phyloP scores from a whole-genome alignment of 768 basidiomycete genomes.

The Hortiboletus flavorubellus region DNA sequence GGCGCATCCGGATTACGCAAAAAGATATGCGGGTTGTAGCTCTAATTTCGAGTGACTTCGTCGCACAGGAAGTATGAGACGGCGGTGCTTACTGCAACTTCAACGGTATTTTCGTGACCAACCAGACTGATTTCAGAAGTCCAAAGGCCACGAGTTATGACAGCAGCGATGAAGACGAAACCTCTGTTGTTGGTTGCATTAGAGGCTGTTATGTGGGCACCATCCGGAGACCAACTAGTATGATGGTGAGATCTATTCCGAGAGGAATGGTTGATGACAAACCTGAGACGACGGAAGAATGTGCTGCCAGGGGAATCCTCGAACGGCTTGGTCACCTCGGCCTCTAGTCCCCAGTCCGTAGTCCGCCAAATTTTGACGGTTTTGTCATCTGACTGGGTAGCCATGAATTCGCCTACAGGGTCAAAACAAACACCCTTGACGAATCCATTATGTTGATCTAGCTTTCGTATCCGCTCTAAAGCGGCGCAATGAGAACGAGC shows the following conservation, averaged over 20 bases:
- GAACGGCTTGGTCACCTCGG: conserved; percentile 86
- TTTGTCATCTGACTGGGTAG: conserved; percentile 96
- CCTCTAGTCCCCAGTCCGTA: conserved; percentile 83
- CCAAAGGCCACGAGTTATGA: conserved; percentile 88
- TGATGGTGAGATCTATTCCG: neutral
- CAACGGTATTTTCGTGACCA: conserved; percentile 95
- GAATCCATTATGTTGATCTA: conserved; percentile 91
- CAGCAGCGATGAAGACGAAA: conserved; percentile 95
- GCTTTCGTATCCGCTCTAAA: conserved; percentile 75
- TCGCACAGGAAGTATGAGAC: neutral
- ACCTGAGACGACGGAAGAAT: conserved; percentile 91
- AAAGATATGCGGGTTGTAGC: conserved; percentile 95
- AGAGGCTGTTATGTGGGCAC: conserved; percentile 96
- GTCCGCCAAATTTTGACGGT: conserved; percentile 97
- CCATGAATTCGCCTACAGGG: conserved; percentile 95
- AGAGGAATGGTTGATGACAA: conserved; percentile 1
- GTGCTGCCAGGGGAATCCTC: conserved; percentile 92
- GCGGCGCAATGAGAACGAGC: neutral
- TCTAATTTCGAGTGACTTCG: conserved; percentile 7
- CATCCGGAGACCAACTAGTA: conserved; percentile 94
- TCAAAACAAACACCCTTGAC: conserved; percentile 99
- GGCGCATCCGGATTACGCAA: conserved; percentile 66
- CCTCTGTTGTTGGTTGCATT: conserved; percentile 96
- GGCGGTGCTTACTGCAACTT: conserved; percentile 72
- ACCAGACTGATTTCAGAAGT: conserved; percentile 90